Percentiles rank a stretch among this genome's conserved stretches.
Conservation (phyloP, 148 eudicot species). For the Fagopyrum esculentum region DNA sequence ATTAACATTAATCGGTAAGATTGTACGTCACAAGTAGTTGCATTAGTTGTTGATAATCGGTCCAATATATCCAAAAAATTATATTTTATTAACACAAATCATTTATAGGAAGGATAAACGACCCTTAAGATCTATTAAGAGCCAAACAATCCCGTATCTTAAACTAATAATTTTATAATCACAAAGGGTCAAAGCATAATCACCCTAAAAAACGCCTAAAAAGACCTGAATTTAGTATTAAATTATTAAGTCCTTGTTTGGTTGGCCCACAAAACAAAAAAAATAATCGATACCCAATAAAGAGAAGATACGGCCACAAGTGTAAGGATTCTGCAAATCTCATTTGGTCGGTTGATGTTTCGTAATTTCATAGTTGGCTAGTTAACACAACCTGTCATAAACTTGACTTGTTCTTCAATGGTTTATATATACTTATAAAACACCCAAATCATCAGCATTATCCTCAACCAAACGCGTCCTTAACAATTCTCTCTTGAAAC, state of each 20-base stretch:
- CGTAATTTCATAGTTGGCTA: constrained; percentile 9
- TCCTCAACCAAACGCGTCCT: not conserved
- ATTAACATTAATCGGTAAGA: not conserved
- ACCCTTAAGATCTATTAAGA: constrained; percentile 1
- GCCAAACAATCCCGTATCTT: constrained; percentile 7
- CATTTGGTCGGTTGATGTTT: constrained; percentile 10
- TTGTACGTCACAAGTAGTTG: constrained; percentile 1
- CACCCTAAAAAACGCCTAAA: not conserved
- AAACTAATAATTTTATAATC: not conserved
- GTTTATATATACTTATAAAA: not conserved
- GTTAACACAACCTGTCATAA: not conserved
- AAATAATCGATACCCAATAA: not conserved
- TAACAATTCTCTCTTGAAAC: not conserved
- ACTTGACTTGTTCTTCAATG: not conserved
- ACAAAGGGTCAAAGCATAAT: not conserved
- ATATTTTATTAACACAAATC: not conserved
- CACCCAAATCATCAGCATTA: not conserved
- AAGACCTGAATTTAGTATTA: not conserved
- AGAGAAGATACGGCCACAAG: constrained; percentile 13
- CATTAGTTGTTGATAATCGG: constrained; percentile 6
- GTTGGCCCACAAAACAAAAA: constrained; percentile 5
- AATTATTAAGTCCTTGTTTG: constrained; percentile 5
- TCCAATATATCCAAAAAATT: not conserved
- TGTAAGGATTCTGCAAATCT: not conserved
- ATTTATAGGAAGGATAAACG: constrained; percentile 1